Evolutionary conservation across 2,329 filamentous ascomycete genomes (phyloP), one percentile per base, ranked within the genome.

Genomic region (Clarireedia hainanense): DNA sequence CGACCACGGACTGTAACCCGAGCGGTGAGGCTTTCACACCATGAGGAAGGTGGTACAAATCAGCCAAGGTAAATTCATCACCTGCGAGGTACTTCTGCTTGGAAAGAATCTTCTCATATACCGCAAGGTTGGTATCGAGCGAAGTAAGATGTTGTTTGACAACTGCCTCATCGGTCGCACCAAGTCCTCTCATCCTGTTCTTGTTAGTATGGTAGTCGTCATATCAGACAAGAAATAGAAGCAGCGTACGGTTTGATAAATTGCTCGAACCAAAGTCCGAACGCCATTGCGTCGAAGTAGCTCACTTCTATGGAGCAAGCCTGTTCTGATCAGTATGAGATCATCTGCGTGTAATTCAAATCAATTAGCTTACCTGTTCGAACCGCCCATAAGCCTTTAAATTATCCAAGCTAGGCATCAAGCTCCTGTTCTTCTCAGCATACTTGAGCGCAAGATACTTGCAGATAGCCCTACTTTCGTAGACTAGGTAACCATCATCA

Each of bases 401-500:
- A 47, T 67, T 61, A 3, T 36, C 51, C 2, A 55, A 61, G 47
- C 60, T 60, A 49, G 64, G 64, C 30, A 69, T 57, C 55, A 64
- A 48, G 43, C 62, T 55, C 30, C 63, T 59, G 47, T 66, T 61
- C 56, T 66, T 55, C 56, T 60, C 61, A 40, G 65, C 60, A 47
- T 70, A 71, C 58, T 67, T 71, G 58, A 49, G 57, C 17, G 59
- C 64, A 34, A 66, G 55, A 39, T 67, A 67, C 26, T 61, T 63
- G 42, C 58, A 61, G 49, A 72, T 71, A 6, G 69, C 69, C 55
- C 69, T 61, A 10, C 42, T 42, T 17, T 57, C 49, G 52, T 58
- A 65, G 2, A 71, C 36, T n/a, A 66, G 42, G 34, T 65, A 67
- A 1, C 66, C 69, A 43, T 67, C 66, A 48, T 71, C 70, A 4